phyloP scores from a whole-genome alignment of 345 rosid species.

The Eucalyptus camaldulensis region DNA sequence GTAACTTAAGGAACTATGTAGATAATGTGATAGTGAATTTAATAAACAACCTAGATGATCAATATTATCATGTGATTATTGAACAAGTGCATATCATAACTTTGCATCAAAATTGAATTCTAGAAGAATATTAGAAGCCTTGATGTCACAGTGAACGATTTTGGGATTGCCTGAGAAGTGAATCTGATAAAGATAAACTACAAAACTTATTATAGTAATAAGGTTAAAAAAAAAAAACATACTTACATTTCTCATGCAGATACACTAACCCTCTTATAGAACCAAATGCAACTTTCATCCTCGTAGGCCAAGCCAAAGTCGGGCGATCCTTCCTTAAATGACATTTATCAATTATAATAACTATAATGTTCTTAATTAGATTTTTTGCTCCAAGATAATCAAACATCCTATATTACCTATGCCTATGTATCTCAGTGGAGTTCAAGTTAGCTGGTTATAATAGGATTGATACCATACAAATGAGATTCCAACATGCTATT shows the following conservation, averaged over 20 bases:
- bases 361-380: background rate
- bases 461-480: constrained; percentile 26
- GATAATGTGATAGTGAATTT: background rate
- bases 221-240: background rate
- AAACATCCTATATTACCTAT: no score
- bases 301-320: constrained; percentile 51
- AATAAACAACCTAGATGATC: background rate
- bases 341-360: background rate
- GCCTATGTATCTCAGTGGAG: background rate
- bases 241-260: constrained; percentile 79
- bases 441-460: background rate
- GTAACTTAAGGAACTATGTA: background rate
- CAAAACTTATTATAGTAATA: background rate
- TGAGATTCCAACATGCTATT: constrained; percentile 46
- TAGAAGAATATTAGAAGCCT: background rate
- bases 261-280: constrained; percentile 74
- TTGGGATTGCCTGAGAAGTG: constrained; percentile 47
- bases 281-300: constrained; percentile 63
- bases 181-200: background rate
- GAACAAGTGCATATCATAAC: background rate
- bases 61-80: no score
- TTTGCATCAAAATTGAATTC: background rate
- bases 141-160: constrained; percentile 81
- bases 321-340: constrained; percentile 46
- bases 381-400: background rate